phyloP scores from a whole-genome alignment of 1,284 basidiomycete genomes.

The Pterulicium gracile region DNA sequence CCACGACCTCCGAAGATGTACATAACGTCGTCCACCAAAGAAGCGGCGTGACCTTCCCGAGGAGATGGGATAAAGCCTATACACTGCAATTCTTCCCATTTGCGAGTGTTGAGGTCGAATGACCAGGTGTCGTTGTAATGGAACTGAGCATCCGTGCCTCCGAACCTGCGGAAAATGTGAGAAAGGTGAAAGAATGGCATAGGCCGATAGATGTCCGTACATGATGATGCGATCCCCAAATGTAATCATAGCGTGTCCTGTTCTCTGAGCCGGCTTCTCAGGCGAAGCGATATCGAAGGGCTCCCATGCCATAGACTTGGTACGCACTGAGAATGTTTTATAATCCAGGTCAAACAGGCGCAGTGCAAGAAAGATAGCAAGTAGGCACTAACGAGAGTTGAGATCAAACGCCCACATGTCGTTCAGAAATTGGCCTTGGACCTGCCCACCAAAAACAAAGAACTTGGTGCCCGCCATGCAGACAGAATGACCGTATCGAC shows the following conservation, averaged over 20 bases:
- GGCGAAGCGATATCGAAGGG: constrained; percentile 52
- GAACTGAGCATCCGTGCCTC: constrained; percentile 95
- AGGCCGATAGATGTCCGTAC: constrained; percentile 36
- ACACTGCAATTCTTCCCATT: constrained; percentile 91
- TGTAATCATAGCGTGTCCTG: constrained; percentile 88
- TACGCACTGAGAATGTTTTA: constrained; percentile 52
- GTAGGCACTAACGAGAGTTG: constrained; percentile 63
- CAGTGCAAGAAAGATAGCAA: constrained; percentile 6
- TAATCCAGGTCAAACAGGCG: constrained; percentile 4
- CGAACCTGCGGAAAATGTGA: constrained; percentile 53
- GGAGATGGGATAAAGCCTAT: constrained; percentile 97
- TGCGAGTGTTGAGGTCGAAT: constrained; percentile 76
- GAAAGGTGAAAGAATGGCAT: constrained; percentile 4
- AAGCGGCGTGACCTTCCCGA: constrained; percentile 93
- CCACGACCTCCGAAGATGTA: constrained; percentile 98
- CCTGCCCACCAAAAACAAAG: constrained; percentile 95
- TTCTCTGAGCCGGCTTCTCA: constrained; percentile 76
- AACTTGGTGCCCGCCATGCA: constrained; percentile 89
- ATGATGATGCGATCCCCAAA: constrained; percentile 80
- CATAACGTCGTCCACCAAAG: constrained; percentile 95
- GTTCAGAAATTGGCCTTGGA: constrained; percentile 91
- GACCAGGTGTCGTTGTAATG: constrained; percentile 99
- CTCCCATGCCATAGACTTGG: constrained; percentile 65
- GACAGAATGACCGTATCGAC: constrained; percentile 94
- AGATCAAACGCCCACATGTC: constrained; percentile 98